Evolutionary conservation across 805 yeast genomes (phyloP).

Genomic region (Grigorovia yakushimaensis): DNA sequence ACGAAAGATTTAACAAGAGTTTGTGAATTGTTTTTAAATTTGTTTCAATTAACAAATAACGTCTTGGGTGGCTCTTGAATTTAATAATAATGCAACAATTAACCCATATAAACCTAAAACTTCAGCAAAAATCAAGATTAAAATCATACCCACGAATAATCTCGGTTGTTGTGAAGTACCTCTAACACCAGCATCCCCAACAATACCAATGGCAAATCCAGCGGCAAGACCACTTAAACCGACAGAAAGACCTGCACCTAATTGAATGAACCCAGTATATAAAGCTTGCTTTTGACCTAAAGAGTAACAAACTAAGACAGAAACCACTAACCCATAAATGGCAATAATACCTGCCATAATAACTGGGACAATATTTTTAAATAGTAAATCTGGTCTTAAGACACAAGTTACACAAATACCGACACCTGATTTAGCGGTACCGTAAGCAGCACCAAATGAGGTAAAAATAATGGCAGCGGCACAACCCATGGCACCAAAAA

Average conservation of each 20-base stretch:
- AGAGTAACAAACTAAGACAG: constrained; percentile 86
- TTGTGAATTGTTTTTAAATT: no score
- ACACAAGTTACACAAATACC: constrained; percentile 99
- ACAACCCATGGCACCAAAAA: constrained; percentile 99
- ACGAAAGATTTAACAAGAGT: no score
- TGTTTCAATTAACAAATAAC: constrained; percentile 62
- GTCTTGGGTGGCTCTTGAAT: constrained; percentile 95
- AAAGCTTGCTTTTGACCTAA: constrained; percentile 85
- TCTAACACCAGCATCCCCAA: constrained; percentile 99
- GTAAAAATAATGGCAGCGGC: constrained; percentile 98
- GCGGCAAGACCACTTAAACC: constrained; percentile 97
- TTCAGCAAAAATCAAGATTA: constrained; percentile 97
- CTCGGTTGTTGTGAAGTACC: constrained; percentile 98
- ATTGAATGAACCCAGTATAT: constrained; percentile 94
- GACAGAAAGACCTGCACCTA: constrained; percentile 96
- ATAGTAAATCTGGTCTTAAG: constrained; percentile 90
- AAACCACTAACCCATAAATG: constrained; percentile 93
- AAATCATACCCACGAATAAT: constrained; percentile 95
- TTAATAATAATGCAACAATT: constrained; percentile 93
- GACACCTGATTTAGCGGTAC: constrained; percentile 98
- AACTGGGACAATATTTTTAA: constrained; percentile 91
- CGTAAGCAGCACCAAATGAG: constrained; percentile 97
- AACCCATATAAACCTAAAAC: constrained; percentile 97
- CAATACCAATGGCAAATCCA: constrained; percentile 98
- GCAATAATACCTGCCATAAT: constrained; percentile 99